Evolutionary conservation across 352 stramenopile species (phyloP).

Genomic region (Globisporangium ultimum): DNA sequence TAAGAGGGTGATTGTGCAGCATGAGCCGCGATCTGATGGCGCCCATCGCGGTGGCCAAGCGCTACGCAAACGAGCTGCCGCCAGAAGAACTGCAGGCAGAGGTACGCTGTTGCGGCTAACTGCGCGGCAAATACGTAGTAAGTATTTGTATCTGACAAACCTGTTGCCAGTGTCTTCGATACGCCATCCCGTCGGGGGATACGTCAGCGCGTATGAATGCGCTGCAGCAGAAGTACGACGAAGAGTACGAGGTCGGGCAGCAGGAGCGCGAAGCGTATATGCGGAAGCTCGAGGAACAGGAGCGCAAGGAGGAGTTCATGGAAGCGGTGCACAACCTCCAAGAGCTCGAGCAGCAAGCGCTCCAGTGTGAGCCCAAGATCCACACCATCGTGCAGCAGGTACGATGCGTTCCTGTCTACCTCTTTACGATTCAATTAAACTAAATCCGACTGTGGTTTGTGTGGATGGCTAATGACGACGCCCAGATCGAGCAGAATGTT

Average conservation of each 20-base stretch:
- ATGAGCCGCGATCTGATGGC: slow-evolving; percentile 5
- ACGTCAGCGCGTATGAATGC: slow-evolving; percentile 30
- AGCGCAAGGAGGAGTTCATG: slow-evolving; percentile 44
- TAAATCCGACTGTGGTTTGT: neutral
- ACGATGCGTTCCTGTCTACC: too few species aligned
- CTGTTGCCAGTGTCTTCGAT: slow-evolving; percentile 37
- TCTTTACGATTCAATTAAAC: too few species aligned
- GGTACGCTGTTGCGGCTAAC: slow-evolving; percentile 17
- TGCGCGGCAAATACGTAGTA: too few species aligned
- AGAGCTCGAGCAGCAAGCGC: slow-evolving; percentile 31
- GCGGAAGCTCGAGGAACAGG: slow-evolving; percentile 37
- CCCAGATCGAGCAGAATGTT: slow-evolving; percentile 46
- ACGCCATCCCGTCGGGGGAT: slow-evolving; percentile 49
- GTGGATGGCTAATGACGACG: too few species aligned
- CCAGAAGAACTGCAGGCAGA: slow-evolving; percentile 60
- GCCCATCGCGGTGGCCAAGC: slow-evolving; percentile 22
- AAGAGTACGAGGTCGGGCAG: slow-evolving; percentile 43
- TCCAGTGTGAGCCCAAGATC: slow-evolving; percentile 44
- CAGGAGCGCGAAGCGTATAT: slow-evolving; percentile 36
- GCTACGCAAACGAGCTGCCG: slow-evolving; percentile 41
- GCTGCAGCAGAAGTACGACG: slow-evolving; percentile 59
- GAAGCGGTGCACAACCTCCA: slow-evolving; percentile 33
- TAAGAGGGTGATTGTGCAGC: too few species aligned
- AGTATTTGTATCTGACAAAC: too few species aligned
- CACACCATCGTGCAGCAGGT: slow-evolving; percentile 43